These are phyloP conservation scores for Exophiala spinifera DNA, from an alignment of 2,329 filamentous ascomycete species.

Conservation along the genomic window DNA sequence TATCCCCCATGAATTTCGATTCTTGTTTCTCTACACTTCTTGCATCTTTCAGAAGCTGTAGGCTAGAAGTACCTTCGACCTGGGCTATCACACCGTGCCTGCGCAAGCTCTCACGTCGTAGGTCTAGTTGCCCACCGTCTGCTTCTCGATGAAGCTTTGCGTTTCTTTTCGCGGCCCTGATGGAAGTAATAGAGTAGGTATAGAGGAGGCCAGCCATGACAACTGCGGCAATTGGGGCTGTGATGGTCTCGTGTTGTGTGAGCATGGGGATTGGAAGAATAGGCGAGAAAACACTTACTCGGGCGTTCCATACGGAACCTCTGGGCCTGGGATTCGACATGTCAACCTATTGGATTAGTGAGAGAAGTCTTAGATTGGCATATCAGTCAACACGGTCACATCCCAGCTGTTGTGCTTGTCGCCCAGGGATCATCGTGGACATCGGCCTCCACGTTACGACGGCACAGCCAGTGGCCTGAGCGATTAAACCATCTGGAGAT, in stretches of 20 bases:
- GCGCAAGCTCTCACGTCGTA: slow-evolving; percentile 29
- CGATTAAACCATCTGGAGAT: too few species aligned
- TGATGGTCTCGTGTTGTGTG: slow-evolving; percentile 44
- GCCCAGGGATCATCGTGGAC: too few species aligned
- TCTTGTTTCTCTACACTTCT: slow-evolving; percentile 21
- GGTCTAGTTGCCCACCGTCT: slow-evolving; percentile 31
- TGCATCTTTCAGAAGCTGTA: slow-evolving; percentile 26
- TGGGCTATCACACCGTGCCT: slow-evolving; percentile 27
- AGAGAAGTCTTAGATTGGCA: neutral
- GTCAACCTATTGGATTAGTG: neutral
- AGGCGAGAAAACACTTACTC: slow-evolving; percentile 9
- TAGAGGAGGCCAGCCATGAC: slow-evolving; percentile 61
- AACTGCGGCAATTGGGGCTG: slow-evolving; percentile 61
- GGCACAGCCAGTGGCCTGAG: too few species aligned
- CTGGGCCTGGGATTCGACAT: slow-evolving; percentile 14
- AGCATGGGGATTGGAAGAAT: neutral
- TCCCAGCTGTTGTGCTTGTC: neutral
- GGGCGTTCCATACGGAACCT: slow-evolving; percentile 16
- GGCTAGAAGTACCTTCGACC: slow-evolving; percentile 26
- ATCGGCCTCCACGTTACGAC: too few species aligned
- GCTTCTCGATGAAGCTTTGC: slow-evolving; percentile 53
- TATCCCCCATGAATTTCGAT: slow-evolving; percentile 20
- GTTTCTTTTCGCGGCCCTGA: slow-evolving; percentile 64
- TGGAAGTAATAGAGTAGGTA: slow-evolving; percentile 62
- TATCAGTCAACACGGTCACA: neutral